Conservation (phyloP, 257 asterid species). For the Solanum bukasovii region DNA sequence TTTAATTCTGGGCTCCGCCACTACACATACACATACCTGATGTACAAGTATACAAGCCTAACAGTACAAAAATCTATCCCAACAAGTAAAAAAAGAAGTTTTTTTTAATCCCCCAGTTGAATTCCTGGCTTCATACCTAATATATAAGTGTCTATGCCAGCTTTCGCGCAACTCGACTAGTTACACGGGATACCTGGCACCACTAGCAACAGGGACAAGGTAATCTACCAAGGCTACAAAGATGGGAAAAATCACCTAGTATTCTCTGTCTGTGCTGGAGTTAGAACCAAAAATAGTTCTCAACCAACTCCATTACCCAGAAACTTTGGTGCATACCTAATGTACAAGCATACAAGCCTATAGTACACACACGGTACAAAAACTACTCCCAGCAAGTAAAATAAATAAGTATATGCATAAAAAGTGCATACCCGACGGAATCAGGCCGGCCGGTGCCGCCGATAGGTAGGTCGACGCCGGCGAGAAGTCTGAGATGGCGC, state of each 20-base stretch:
- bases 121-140: background rate
- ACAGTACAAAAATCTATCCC: background rate
- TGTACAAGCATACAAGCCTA: background rate
- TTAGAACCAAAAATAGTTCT: background rate
- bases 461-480: constrained; percentile 97
- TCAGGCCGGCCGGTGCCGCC: constrained; percentile 99
- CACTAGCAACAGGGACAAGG: background rate
- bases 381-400: background rate
- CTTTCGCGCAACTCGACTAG: background rate
- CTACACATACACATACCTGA: background rate
- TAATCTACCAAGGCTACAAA: background rate
- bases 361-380: background rate
- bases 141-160: background rate
- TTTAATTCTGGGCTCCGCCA: background rate
- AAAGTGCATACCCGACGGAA: constrained; percentile 54
- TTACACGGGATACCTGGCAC: background rate
- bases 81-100: background rate
- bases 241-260: background rate
- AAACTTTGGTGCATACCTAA: background rate
- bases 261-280: background rate
- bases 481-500: constrained; percentile 68
- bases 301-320: background rate
- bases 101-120: background rate
- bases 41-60: background rate
- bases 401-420: background rate